A percentile compares a stretch with the other conserved stretches of the same genome.
phyloP scores from a whole-genome alignment of 805 yeast genomes.

The Suhomyces tanzawaensis region DNA sequence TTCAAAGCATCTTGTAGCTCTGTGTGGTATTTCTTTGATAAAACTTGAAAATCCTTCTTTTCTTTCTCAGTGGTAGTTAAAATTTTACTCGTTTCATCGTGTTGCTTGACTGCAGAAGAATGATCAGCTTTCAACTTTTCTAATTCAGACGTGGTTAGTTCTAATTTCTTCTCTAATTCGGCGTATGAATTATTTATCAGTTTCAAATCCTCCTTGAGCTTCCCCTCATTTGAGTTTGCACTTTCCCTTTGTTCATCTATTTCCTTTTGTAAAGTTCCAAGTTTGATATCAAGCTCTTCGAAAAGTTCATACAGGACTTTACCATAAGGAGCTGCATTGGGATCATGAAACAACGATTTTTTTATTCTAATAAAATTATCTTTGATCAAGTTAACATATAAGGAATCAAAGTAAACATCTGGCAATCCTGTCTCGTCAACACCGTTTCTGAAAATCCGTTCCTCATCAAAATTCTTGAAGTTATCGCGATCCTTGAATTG shows the following conservation, averaged over 20 bases:
- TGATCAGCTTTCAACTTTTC: conserved; percentile 23
- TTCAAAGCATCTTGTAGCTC: conserved; percentile 34
- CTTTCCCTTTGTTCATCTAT: conserved; percentile 20
- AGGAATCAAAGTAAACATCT: conserved; percentile 65
- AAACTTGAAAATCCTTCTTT: conserved; percentile 27
- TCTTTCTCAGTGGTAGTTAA: conserved; percentile 27
- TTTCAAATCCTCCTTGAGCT: conserved; percentile 18
- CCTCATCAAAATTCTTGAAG: conserved; percentile 57
- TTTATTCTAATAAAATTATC: conserved; percentile 68
- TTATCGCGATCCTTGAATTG: conserved; percentile 62
- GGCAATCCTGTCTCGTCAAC: conserved; percentile 88
- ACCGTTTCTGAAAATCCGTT: conserved; percentile 46
- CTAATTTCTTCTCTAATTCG: conserved; percentile 11
- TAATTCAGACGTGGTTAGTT: conserved; percentile 30
- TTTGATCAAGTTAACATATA: conserved; percentile 62
- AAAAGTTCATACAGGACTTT: conserved; percentile 61
- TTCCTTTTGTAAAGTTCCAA: conserved; percentile 23
- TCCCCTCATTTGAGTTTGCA: conserved; percentile 16
- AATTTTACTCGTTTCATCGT: conserved; percentile 18
- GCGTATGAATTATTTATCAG: conserved; percentile 15
- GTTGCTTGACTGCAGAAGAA: conserved; percentile 15
- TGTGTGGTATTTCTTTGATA: conserved; percentile 26
- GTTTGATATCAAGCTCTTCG: conserved; percentile 43
- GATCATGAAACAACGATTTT: conserved; percentile 70
- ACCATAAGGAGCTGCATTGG: conserved; percentile 66